Percentiles rank a stretch among this genome's conserved stretches.
Evolutionary conservation across 306 rosid genomes (phyloP).

Genomic region (Ammopiptanthus mongolicus): DNA sequence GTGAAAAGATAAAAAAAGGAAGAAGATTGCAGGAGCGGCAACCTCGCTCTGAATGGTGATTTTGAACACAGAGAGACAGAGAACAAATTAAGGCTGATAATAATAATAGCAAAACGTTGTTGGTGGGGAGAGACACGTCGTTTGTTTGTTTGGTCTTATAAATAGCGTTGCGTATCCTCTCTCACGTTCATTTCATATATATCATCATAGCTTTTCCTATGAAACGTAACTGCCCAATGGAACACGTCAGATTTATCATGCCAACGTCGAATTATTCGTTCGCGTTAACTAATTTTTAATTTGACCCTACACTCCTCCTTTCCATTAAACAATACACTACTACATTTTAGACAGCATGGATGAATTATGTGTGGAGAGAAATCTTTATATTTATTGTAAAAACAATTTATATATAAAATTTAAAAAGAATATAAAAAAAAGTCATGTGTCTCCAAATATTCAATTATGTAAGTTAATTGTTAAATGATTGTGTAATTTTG

Average conservation of each 20-base stretch:
- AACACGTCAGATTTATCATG: not conserved
- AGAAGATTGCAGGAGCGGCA: too few species aligned
- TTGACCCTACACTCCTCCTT: not conserved
- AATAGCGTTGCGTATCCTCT: not conserved
- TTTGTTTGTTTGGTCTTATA: not conserved
- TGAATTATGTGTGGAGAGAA: too few species aligned
- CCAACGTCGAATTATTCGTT: not conserved
- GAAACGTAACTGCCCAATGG: slow-evolving; percentile 8
- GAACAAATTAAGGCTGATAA: not conserved
- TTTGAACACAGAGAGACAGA: too few species aligned
- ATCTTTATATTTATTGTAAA: too few species aligned
- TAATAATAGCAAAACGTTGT: not conserved
- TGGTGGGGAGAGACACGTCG: not conserved
- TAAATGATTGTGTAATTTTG: too few species aligned
- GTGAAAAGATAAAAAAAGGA: not conserved
- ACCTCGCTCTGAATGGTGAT: too few species aligned
- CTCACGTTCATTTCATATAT: too few species aligned
- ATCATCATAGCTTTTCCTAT: not conserved
- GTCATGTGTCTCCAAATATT: too few species aligned
- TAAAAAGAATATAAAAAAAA: too few species aligned
- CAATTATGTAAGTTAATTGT: too few species aligned
- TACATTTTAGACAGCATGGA: too few species aligned
- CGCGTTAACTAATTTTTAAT: not conserved
- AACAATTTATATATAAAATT: too few species aligned
- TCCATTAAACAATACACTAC: not conserved